These are phyloP conservation scores for Cladophialophora carrionii DNA, from an alignment of 2,329 filamentous ascomycete genomes.

Conservation along the genomic window DNA sequence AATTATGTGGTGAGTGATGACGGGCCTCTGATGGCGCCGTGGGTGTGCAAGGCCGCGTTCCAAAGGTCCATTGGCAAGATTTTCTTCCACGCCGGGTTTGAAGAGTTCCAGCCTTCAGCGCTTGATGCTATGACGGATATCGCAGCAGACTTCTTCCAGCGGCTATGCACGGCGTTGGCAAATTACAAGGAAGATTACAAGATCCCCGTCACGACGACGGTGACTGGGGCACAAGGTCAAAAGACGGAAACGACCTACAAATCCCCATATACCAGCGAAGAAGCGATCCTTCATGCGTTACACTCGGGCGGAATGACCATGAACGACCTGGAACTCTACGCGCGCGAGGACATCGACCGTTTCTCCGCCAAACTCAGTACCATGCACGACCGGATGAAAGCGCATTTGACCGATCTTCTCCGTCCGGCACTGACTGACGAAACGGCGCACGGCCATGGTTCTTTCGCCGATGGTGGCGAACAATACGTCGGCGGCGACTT, in stretches of 20 bases:
- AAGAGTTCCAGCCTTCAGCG: slow-evolving; percentile 94
- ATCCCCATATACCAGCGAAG: slow-evolving; percentile 76
- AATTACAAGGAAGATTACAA: slow-evolving; percentile 83
- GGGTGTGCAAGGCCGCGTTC: slow-evolving; percentile 78
- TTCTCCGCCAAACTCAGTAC: slow-evolving; percentile 75
- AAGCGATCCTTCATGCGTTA: slow-evolving; percentile 83
- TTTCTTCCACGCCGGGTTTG: slow-evolving; percentile 94
- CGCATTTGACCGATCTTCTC: slow-evolving; percentile 87
- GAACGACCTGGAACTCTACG: slow-evolving; percentile 79
- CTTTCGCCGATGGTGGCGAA: slow-evolving; percentile 95
- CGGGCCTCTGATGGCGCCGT: slow-evolving; percentile 82
- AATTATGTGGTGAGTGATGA: slow-evolving; percentile 88
- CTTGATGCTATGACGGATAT: slow-evolving; percentile 88
- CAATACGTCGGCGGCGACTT: slow-evolving; percentile 97
- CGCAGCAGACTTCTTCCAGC: slow-evolving; percentile 85
- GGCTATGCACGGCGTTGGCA: slow-evolving; percentile 77
- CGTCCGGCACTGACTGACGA: slow-evolving; percentile 83
- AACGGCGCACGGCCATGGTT: slow-evolving; percentile 79
- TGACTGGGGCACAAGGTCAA: background rate
- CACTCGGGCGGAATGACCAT: slow-evolving; percentile 82
- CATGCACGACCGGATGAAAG: slow-evolving; percentile 94
- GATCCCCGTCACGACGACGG: slow-evolving; percentile 55
- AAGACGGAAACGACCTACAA: slow-evolving; percentile 54
- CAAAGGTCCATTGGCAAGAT: slow-evolving; percentile 92
- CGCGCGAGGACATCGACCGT: slow-evolving; percentile 90